Evolutionary conservation across 441 rosid genomes (phyloP).

Genomic region (Heliophila coronopifolia): DNA sequence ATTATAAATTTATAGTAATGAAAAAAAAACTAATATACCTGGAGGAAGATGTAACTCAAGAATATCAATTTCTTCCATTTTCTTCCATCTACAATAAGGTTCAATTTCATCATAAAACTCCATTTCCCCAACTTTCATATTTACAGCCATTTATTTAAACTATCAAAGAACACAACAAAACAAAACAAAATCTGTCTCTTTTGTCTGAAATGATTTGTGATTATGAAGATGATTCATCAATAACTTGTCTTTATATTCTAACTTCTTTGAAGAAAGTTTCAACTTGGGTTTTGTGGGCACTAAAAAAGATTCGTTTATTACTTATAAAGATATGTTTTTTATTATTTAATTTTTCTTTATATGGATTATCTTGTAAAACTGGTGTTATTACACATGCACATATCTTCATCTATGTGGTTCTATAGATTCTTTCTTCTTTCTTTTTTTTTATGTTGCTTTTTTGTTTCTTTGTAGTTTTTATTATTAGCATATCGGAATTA

Average conservation of each 20-base stretch:
- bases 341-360: neutral
- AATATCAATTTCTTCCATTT: constrained; percentile 21
- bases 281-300: constrained; percentile 26
- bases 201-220: constrained; percentile 2
- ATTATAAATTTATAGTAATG: neutral
- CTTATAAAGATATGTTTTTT: constrained; percentile 17
- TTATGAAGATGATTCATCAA: constrained; percentile 5
- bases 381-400: constrained; percentile 28
- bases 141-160: constrained; percentile 15
- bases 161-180: neutral
- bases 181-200: neutral
- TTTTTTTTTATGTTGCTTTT: neutral
- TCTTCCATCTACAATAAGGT: constrained; percentile 37
- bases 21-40: constrained; percentile 15
- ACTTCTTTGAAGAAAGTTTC: constrained; percentile 22
- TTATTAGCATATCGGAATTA: no score
- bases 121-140: constrained; percentile 5
- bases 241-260: constrained; percentile 9
- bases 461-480: neutral
- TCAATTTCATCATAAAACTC: constrained; percentile 36
- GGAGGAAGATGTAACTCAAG: constrained; percentile 33
- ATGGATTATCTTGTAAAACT: constrained; percentile 16
- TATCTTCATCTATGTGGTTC: constrained; percentile 5
- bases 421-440: neutral
- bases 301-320: constrained; percentile 36